Evolutionary conservation across 345 rosid genomes (phyloP), one percentile per base, ranked within the genome.

Genomic region (Kandelia obovata): DNA sequence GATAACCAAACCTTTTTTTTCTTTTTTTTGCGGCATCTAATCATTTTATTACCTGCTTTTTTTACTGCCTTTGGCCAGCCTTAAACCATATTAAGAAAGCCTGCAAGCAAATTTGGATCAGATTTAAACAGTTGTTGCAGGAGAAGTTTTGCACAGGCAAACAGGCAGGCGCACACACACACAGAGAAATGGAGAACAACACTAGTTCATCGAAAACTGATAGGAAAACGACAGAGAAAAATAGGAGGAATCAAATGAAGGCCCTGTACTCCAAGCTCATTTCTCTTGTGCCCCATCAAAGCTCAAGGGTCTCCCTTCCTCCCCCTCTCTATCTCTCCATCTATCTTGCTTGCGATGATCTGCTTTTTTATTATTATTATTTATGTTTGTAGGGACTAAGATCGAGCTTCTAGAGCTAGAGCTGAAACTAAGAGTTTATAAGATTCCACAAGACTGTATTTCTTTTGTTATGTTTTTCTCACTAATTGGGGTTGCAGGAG

Each of bases 231-330:
- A 63, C 76, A 0, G 95, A 89, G 59, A 87, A 76, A 70, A 85
- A 87, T 25, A 70, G 95, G 61, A 89, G 95, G 72, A 87, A 74
- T 76, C 88, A 82, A 39, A 87, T 85, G 95, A 89, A 85, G 69
- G 64, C 67, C 65, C 88, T 89, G 49, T 78, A 75, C 79, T 67
- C 81, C 77, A 32, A 73, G 53, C 95, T 89, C 61, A 67, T 74
- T 55, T 81, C 89, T 52, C 86, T 89, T 43, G 68, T 89, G 5
- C 85, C 85, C 20, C 86, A 61, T 30, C 78, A 75, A 13, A 65
- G 30, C 69, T 69, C 87, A 62, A 68, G 61, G 83, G 77, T 86
- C 61, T 27, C 2, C 51, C 6, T 20, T 13, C 34, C 15, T 20
- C 30, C 23, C 37, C 76, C 4, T 31, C 35, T 77, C 20, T 47